phyloP scores from a whole-genome alignment of 2,329 filamentous ascomycete genomes.

The Sarocladium oryzae region DNA sequence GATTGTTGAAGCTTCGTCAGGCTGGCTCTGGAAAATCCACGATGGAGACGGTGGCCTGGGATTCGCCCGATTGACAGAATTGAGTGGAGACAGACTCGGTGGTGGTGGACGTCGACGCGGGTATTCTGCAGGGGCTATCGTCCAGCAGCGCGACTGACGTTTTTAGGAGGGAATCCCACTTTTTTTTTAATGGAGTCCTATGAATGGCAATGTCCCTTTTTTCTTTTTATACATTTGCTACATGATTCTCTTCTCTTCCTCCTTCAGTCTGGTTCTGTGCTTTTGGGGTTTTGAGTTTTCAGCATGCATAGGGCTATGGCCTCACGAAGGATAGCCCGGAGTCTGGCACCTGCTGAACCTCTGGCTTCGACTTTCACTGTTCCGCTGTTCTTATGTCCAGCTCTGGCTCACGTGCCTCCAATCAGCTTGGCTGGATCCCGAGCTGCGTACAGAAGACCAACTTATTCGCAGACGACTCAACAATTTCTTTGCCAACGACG shows the following conservation, averaged over 20 bases:
- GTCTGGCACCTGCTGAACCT: slow-evolving; percentile 34
- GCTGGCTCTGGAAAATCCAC: slow-evolving; percentile 7
- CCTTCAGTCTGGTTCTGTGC: no score
- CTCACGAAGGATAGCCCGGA: slow-evolving; percentile 35
- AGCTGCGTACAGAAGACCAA: not conserved
- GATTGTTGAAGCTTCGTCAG: not conserved
- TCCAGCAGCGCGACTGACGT: no score
- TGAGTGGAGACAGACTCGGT: not conserved
- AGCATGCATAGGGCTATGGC: slow-evolving; percentile 39
- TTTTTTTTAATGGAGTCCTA: slow-evolving; percentile 1
- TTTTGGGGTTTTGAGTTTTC: not conserved
- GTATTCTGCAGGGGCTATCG: no score
- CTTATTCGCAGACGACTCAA: not conserved
- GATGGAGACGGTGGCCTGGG: not conserved
- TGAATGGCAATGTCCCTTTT: not conserved
- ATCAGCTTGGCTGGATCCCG: not conserved
- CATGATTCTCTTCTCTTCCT: no score
- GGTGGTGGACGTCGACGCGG: not conserved
- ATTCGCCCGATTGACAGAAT: slow-evolving; percentile 1
- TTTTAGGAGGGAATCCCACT: no score
- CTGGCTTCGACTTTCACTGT: slow-evolving; percentile 28
- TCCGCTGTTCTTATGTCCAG: slow-evolving; percentile 43
- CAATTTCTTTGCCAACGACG: slow-evolving; percentile 16
- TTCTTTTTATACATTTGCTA: not conserved
- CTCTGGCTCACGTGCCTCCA: slow-evolving; percentile 16